Base-by-base conservation (phyloP, 2,329 filamentous ascomycete species). In the Chaetomium sp. region DNA sequence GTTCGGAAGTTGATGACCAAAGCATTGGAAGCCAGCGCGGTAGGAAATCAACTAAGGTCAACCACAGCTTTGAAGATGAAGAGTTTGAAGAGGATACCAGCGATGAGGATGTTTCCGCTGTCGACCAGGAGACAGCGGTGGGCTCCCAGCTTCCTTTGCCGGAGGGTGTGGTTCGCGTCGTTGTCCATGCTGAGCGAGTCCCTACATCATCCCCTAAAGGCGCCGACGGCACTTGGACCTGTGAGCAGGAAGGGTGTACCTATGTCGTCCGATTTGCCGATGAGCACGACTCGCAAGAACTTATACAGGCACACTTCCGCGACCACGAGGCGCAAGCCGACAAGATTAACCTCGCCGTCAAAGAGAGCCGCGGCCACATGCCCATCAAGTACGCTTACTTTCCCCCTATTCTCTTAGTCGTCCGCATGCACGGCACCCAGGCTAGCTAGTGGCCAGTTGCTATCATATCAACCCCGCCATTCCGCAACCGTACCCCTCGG, bases 251-350 rank as follows among this genome's bases (percentile, higher is more conserved):
- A 9, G 83, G 79, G 32, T 90, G 87, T 64, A 72, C 72, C 40
- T 84, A 84, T 62, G 76, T 84, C 42, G 81, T 89, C 9, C 84
- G 84, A 58, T 78, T 77, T 2, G 82, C 81, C n/a, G 78, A 82
- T 45, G 75, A 79, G 43, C 70, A 77, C 3, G 74, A 77, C 0
- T 80, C 80, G 32, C 77, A 81, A 56, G 70, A 74, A 4, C 70
- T 80, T 8, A 85, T 89, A 46, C 74, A 74, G 14, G 73, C 79
- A 48, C 87, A 90, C 65, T 79, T 85, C 59, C 74, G 74, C 41
- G 73, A 79, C 52, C 86, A 89, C 64, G 79, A 82, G 42, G 73
- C 76, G 50, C 79, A 81, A 56, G 71, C 78, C 12, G 68, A 76
- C 68, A 72, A 74, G 63, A 71, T 76, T 56, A 74, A 75, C 48